Conservation (phyloP, 2,329 filamentous ascomycete genomes). For the Trichoderma aggressivum region DNA sequence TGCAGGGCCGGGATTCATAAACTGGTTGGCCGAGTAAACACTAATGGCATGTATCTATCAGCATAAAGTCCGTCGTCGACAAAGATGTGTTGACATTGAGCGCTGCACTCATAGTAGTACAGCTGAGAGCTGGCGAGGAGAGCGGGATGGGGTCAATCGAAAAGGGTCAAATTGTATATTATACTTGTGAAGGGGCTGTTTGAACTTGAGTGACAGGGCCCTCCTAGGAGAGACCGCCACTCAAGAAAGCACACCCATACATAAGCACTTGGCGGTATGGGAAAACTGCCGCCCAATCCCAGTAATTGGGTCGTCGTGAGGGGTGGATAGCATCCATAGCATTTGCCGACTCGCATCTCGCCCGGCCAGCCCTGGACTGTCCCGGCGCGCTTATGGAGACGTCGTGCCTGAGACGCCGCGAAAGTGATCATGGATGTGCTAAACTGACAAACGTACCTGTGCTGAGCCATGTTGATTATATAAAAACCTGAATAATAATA, state of each 20-base stretch:
- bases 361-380: slow-evolving; percentile 3
- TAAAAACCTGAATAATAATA: neutral
- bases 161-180: slow-evolving; percentile 14
- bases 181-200: slow-evolving; percentile 17
- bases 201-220: slow-evolving; percentile 13
- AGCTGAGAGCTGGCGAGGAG: neutral
- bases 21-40: slow-evolving; percentile 61
- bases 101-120: neutral
- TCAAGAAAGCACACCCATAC: slow-evolving; percentile 14
- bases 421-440: neutral
- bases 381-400: slow-evolving; percentile 14
- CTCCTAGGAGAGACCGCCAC: slow-evolving; percentile 12
- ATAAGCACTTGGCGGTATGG: slow-evolving; percentile 14
- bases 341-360: slow-evolving; percentile 10
- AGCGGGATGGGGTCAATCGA: neutral
- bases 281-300: neutral
- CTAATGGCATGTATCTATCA: slow-evolving; percentile 33
- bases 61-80: slow-evolving; percentile 8
- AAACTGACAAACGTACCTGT: slow-evolving; percentile 26
- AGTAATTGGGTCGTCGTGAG: slow-evolving; percentile 9
- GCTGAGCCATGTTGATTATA: slow-evolving; percentile 34
- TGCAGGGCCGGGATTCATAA: slow-evolving; percentile 96
- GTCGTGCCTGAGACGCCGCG: neutral
- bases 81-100: neutral
- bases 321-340: neutral